These are phyloP conservation scores for Solanum bulbocastanum DNA, from an alignment of 257 asterid species.

Conservation along the genomic window DNA sequence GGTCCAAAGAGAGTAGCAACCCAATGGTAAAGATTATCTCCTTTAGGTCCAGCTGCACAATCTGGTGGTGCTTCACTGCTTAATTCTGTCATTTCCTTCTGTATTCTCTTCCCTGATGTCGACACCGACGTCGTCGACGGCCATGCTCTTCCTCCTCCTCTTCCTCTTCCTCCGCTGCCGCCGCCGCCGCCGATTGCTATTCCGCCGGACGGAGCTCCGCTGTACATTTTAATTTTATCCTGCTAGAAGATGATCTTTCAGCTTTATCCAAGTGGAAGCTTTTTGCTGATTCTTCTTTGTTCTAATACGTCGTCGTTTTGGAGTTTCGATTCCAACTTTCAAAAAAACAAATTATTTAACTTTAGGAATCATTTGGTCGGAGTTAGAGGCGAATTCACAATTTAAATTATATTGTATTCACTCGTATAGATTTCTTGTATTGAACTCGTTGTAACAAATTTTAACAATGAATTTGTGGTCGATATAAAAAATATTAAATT, in stretches of 20 bases:
- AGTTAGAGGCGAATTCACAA: not conserved
- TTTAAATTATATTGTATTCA: not conserved
- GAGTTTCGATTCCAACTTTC: not conserved
- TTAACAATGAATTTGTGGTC: no score
- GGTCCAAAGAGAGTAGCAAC: constrained; percentile 92
- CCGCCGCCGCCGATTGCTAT: constrained; percentile 17
- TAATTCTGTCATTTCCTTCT: constrained; percentile 81
- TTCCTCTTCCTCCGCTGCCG: constrained; percentile 9
- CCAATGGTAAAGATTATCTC: constrained; percentile 98
- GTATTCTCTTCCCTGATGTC: constrained; percentile 77
- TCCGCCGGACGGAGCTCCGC: constrained; percentile 5
- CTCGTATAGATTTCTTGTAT: no score
- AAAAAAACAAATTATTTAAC: not conserved
- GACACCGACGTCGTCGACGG: constrained; percentile 85
- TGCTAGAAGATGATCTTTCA: not conserved
- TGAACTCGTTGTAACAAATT: no score
- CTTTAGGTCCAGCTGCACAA: constrained; percentile 95
- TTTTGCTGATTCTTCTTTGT: not conserved
- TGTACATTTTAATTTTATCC: not conserved
- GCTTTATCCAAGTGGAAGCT: not conserved
- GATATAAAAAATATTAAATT: no score
- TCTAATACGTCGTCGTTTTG: not conserved
- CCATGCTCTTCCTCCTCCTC: constrained; percentile 72
- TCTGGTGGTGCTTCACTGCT: constrained; percentile 73
- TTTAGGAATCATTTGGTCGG: not conserved